These are phyloP conservation scores for Penicillium riverlandense DNA, from an alignment of 495 filamentous ascomycete genomes.

Conservation along the genomic window DNA sequence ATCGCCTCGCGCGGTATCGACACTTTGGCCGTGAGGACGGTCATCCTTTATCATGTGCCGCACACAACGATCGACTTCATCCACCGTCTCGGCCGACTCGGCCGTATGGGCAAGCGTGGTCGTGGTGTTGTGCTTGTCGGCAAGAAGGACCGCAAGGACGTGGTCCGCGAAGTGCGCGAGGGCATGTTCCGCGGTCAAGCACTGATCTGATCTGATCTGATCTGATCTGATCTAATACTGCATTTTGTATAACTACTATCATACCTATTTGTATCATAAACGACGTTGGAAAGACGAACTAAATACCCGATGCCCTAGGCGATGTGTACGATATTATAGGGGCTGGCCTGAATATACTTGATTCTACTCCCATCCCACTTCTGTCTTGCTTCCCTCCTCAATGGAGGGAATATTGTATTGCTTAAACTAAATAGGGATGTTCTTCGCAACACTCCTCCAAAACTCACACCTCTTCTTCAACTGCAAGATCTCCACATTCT, in stretches of 20 bases:
- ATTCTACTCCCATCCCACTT: too few relatives aligned
- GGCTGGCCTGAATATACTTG: too few relatives aligned
- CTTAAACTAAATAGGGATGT: conserved; percentile 26
- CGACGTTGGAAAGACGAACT: conserved; percentile 11
- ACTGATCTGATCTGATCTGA: conserved; percentile 70
- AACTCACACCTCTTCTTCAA: conserved; percentile 46
- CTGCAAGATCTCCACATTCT: conserved; percentile 21
- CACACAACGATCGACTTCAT: conserved; percentile 97
- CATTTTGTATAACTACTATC: conserved; percentile 8
- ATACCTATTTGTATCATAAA: conserved; percentile 12
- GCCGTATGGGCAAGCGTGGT: conserved; percentile 86
- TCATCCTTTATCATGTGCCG: conserved; percentile 90
- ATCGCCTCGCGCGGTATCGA: conserved; percentile 90
- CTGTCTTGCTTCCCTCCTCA: too few relatives aligned
- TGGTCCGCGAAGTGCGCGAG: conserved; percentile 87
- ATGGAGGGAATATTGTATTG: too few relatives aligned
- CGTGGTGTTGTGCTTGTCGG: conserved; percentile 86
- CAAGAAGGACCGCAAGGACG: conserved; percentile 79
- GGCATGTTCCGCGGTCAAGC: conserved; percentile 90
- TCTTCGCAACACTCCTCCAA: conserved; percentile 40
- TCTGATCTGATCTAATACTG: conserved; percentile 4
- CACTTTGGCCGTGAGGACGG: conserved; percentile 83
- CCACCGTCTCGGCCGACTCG: conserved; percentile 83
- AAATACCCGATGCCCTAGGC: conserved; percentile 5
- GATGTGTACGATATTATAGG: conserved; percentile 1